A percentile compares a stretch with the other conserved stretches of the same genome.
Evolutionary conservation across 805 yeast species (phyloP).

Genomic region (Kodamaea restingae): DNA sequence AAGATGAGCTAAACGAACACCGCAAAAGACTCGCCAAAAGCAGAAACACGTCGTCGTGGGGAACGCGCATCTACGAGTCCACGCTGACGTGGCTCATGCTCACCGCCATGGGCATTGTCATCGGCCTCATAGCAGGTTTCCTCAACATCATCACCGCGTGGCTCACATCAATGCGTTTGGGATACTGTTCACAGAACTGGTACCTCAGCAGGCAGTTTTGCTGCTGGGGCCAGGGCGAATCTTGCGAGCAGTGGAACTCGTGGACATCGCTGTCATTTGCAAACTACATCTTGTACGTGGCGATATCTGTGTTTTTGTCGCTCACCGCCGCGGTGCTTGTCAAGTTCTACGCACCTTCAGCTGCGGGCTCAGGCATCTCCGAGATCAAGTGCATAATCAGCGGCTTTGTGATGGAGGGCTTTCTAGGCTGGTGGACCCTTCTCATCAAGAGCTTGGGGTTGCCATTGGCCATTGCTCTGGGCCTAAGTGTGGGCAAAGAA

Average conservation of each 20-base stretch:
- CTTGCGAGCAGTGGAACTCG: slow-evolving; percentile 48
- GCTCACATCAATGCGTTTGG: slow-evolving; percentile 73
- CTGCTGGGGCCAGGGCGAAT: slow-evolving; percentile 61
- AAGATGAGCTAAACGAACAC: slow-evolving; percentile 54
- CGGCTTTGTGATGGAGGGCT: slow-evolving; percentile 78
- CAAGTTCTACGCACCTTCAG: slow-evolving; percentile 70
- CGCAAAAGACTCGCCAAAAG: slow-evolving; percentile 22
- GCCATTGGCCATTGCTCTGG: slow-evolving; percentile 90
- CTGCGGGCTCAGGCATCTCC: slow-evolving; percentile 97
- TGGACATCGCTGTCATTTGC: slow-evolving; percentile 50
- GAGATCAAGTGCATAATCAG: slow-evolving; percentile 93
- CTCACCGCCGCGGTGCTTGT: slow-evolving; percentile 65
- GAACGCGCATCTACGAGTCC: slow-evolving; percentile 28
- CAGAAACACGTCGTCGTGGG: slow-evolving; percentile 16
- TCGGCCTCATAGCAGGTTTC: slow-evolving; percentile 81
- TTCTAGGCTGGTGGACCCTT: slow-evolving; percentile 69
- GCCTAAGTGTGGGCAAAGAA: slow-evolving; percentile 92
- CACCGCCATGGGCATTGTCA: slow-evolving; percentile 66
- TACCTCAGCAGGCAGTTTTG: slow-evolving; percentile 75
- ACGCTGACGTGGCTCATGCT: slow-evolving; percentile 69
- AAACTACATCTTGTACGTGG: slow-evolving; percentile 57
- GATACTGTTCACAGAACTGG: slow-evolving; percentile 69
- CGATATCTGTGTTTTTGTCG: slow-evolving; percentile 60
- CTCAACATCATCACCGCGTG: slow-evolving; percentile 82
- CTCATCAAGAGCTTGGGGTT: slow-evolving; percentile 72